Evolutionary conservation across 192 early-diverging fungal genomes (phyloP).

Genomic region (Rhizophagus sp.): DNA sequence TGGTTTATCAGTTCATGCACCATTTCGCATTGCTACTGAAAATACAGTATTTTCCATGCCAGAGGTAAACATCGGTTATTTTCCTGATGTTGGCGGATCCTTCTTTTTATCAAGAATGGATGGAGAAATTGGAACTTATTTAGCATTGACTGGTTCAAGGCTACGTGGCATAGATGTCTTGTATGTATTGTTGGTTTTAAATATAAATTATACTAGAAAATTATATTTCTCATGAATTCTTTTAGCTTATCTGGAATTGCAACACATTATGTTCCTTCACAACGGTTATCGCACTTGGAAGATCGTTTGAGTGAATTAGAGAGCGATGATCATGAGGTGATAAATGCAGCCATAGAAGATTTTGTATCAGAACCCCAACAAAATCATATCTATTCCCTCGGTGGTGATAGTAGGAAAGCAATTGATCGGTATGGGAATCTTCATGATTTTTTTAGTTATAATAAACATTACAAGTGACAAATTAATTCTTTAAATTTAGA

Average conservation of each 20-base stretch:
- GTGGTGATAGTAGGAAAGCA: conserved; percentile 51
- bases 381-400: conserved; percentile 42
- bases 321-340: conserved; percentile 69
- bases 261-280: conserved; percentile 93
- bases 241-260: conserved; percentile 85
- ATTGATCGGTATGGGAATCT: conserved; percentile 63
- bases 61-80: conserved; percentile 93
- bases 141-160: conserved; percentile 83
- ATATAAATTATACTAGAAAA: neutral
- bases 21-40: conserved; percentile 97
- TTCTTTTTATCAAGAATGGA: conserved; percentile 96
- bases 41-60: conserved; percentile 97
- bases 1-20: conserved; percentile 91
- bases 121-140: conserved; percentile 89
- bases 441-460: neutral
- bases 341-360: conserved; percentile 90
- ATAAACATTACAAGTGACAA: neutral
- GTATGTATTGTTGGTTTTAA: conserved; percentile 44
- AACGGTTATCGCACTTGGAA: conserved; percentile 77
- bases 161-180: conserved; percentile 85
- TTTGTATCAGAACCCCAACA: conserved; percentile 69
- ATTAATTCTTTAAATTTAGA: conserved; percentile 33
- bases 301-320: conserved; percentile 80
- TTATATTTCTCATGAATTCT: neutral
- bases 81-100: conserved; percentile 94